Evolutionary conservation across 805 yeast genomes (phyloP).

Genomic region (Cyberlindnera mrakii): DNA sequence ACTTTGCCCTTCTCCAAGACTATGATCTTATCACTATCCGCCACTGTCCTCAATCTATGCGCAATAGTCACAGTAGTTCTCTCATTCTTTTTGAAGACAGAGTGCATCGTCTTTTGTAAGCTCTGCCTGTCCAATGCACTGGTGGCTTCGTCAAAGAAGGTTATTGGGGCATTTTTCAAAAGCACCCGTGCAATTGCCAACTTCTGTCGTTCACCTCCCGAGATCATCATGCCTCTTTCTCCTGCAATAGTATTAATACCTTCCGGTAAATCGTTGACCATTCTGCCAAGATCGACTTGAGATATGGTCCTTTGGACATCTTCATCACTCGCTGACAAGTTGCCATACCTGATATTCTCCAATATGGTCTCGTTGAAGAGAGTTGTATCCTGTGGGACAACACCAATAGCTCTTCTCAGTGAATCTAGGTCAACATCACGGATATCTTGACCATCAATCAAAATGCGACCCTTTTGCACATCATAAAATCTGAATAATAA

Average conservation of each 20-base stretch:
- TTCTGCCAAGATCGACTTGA: constrained; percentile 60
- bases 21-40: constrained; percentile 90
- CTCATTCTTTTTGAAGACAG: constrained; percentile 48
- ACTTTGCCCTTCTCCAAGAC: constrained; percentile 77
- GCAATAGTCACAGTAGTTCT: constrained; percentile 89
- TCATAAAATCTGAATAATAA: constrained; percentile 89
- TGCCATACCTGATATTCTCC: constrained; percentile 86
- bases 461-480: constrained; percentile 66
- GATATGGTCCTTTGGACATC: constrained; percentile 61
- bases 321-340: constrained; percentile 62
- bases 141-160: constrained; percentile 96
- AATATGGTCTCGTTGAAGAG: constrained; percentile 83
- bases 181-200: constrained; percentile 90
- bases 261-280: constrained; percentile 71
- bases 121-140: constrained; percentile 91
- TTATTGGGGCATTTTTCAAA: constrained; percentile 78
- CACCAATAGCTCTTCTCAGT: constrained; percentile 71
- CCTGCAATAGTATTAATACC: constrained; percentile 90
- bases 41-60: constrained; percentile 87
- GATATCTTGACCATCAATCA: constrained; percentile 87
- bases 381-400: constrained; percentile 97
- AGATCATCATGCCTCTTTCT: constrained; percentile 97
- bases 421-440: constrained; percentile 68
- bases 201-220: constrained; percentile 98
- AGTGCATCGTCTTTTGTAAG: constrained; percentile 65